Conservation (phyloP, 345 rosid genomes). For the Lumnitzera racemosa region DNA sequence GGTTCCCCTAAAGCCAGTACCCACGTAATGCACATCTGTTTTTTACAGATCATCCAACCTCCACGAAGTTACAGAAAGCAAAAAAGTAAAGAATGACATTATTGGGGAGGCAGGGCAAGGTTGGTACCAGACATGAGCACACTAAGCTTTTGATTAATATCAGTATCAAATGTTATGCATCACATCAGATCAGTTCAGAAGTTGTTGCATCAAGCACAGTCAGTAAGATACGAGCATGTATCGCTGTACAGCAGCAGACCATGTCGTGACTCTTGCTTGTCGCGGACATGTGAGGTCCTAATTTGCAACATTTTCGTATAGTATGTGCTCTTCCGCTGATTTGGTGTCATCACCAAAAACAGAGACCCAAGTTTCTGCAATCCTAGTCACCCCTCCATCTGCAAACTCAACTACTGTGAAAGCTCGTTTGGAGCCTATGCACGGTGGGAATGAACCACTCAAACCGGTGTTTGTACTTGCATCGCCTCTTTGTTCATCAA, state of each 20-base stretch:
- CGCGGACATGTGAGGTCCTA: neutral
- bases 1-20: neutral
- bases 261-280: neutral
- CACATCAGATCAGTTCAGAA: too few species aligned
- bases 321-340: conserved; percentile 44
- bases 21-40: neutral
- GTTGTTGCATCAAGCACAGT: too few species aligned
- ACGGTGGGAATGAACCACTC: conserved; percentile 11
- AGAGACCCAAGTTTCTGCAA: conserved; percentile 69
- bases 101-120: too few species aligned
- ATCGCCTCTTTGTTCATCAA: conserved; percentile 10
- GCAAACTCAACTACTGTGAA: conserved; percentile 59
- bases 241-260: neutral
- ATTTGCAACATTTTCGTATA: conserved; percentile 19
- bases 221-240: too few species aligned
- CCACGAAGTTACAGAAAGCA: too few species aligned
- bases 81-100: too few species aligned
- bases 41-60: neutral
- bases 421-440: conserved; percentile 42
- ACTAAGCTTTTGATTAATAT: too few species aligned
- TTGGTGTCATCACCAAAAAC: conserved; percentile 34
- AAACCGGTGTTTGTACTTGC: conserved; percentile 6
- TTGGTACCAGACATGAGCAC: too few species aligned
- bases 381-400: conserved; percentile 48
- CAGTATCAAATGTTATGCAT: too few species aligned